Conservation (phyloP, 139 green algal genomes). For the Chlamydomonas sp. region DNA sequence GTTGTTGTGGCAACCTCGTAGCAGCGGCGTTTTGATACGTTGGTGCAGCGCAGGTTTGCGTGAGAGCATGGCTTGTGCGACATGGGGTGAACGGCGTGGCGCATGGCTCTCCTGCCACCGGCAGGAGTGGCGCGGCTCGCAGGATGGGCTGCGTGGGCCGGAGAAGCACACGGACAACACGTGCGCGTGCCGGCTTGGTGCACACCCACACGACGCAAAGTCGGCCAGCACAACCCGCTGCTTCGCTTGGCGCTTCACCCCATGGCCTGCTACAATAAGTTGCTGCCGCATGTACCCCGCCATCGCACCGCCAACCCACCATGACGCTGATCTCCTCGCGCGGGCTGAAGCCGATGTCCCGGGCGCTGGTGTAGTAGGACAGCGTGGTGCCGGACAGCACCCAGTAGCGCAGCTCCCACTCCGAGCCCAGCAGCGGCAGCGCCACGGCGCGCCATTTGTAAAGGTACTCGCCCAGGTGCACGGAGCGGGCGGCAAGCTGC, state of each 20-base stretch:
- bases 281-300: neutral
- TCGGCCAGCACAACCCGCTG: no score
- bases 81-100: no score
- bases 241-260: no score
- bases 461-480: slow-evolving; percentile 38
- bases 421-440: slow-evolving; percentile 40
- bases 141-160: no score
- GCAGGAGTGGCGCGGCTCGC: no score
- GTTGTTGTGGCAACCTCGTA: neutral
- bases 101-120: no score
- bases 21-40: neutral
- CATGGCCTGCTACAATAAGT: no score
- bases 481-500: slow-evolving; percentile 23
- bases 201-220: no score
- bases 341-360: slow-evolving; percentile 36
- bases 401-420: slow-evolving; percentile 48
- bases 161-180: no score
- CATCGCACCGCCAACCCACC: neutral
- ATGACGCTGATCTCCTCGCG: slow-evolving; percentile 44
- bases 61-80: no score
- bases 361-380: slow-evolving; percentile 31
- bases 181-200: no score
- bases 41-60: no score
- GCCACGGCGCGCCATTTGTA: slow-evolving; percentile 37
- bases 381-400: slow-evolving; percentile 23